phyloP scores from a whole-genome alignment of 108 stramenopile genomes.

The Seminavis robusta region DNA sequence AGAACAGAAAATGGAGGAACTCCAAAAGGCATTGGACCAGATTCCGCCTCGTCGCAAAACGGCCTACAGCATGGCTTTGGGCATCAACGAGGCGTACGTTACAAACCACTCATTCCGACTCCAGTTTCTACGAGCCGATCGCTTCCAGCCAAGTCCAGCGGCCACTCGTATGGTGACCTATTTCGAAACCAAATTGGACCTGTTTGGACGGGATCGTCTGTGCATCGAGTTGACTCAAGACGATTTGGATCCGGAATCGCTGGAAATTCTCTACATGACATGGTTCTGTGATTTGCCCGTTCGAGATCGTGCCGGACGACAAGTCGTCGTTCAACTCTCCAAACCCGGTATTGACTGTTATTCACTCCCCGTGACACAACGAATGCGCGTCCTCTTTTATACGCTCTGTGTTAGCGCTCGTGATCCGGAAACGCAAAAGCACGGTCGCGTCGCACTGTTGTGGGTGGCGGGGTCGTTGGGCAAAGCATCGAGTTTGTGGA shows the following conservation, averaged over 20 bases:
- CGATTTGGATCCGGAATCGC: constrained; percentile 18
- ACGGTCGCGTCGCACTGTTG: no score
- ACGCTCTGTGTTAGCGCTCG: no score
- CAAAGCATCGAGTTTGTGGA: no score
- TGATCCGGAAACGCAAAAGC: no score
- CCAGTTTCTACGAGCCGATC: constrained; percentile 33
- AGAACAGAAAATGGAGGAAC: background rate
- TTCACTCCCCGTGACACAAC: no score
- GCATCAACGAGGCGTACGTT: constrained; percentile 14
- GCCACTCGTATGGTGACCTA: constrained; percentile 9
- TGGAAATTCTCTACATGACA: constrained; percentile 1
- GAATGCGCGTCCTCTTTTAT: no score
- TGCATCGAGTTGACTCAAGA: background rate
- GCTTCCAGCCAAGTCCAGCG: constrained; percentile 21
- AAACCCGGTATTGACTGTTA: no score
- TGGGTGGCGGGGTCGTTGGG: no score
- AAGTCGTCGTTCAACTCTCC: constrained; percentile 11
- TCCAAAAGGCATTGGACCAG: no score
- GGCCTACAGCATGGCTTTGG: constrained; percentile 6
- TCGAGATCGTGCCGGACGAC: constrained; percentile 17
- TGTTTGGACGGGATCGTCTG: constrained; percentile 14
- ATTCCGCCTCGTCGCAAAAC: no score
- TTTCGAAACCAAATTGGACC: constrained; percentile 6
- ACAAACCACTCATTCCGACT: constrained; percentile 13
- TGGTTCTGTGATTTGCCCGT: constrained; percentile 17